Conservation (phyloP, 1,139 yeast genomes). For the Tardiomyces digboiensis region DNA sequence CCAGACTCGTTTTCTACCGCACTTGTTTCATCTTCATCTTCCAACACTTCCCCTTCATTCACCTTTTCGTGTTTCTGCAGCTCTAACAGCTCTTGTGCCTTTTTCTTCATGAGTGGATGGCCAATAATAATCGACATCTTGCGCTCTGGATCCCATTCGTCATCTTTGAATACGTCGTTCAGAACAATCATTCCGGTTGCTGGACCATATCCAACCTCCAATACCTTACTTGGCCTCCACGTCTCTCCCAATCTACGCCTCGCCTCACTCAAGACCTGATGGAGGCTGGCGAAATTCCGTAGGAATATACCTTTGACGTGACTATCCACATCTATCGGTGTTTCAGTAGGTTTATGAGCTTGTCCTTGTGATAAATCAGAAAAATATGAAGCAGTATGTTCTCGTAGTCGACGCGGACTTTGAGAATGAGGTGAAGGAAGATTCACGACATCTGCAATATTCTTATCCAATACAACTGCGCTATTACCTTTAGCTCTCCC, state of each 20-base stretch:
- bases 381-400: conserved; percentile 18
- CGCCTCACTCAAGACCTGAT: conserved; percentile 60
- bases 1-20: conserved; percentile 4
- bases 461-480: conserved; percentile 8
- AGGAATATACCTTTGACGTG: conserved; percentile 77
- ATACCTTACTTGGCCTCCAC: conserved; percentile 55
- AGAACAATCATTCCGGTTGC: conserved; percentile 87
- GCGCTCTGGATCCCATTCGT: conserved; percentile 43
- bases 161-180: conserved; percentile 62
- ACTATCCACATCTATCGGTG: conserved; percentile 63
- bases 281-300: conserved; percentile 70
- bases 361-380: conserved; percentile 14
- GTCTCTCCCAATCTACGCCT: conserved; percentile 40
- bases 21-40: conserved; percentile 6
- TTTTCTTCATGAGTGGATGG: conserved; percentile 60
- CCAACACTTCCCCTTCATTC: conserved; percentile 10
- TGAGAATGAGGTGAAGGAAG: conserved; percentile 9
- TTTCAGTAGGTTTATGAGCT: conserved; percentile 24
- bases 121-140: conserved; percentile 75
- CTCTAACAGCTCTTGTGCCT: conserved; percentile 69
- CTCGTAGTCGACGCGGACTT: conserved; percentile 19
- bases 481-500: background rate
- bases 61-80: conserved; percentile 51
- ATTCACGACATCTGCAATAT: conserved; percentile 12
- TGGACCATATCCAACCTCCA: conserved; percentile 89